Conservation (phyloP, 257 asterid genomes). For the Mentha longifolia region DNA sequence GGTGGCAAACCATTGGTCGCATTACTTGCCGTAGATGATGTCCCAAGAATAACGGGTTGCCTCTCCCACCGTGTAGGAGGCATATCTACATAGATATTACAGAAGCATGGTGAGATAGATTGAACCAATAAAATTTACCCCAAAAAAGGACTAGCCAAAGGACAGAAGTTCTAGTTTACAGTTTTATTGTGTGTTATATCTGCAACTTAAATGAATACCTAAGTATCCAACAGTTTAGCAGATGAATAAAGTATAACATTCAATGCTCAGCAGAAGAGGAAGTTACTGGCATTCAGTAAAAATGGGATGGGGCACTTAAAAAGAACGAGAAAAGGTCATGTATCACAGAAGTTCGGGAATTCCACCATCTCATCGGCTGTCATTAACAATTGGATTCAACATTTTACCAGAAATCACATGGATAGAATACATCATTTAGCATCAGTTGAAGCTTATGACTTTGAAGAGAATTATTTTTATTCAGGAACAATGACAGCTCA, state of each 20-base stretch:
- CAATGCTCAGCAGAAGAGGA: background rate
- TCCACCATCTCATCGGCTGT: background rate
- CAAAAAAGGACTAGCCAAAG: background rate
- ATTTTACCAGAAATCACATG: background rate
- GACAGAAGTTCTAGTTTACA: background rate
- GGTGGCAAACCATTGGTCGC: constrained; percentile 3
- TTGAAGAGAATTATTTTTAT: background rate
- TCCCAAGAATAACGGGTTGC: background rate
- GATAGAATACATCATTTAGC: background rate
- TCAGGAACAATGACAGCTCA: background rate
- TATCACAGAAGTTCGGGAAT: background rate
- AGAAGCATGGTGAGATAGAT: background rate
- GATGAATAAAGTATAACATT: background rate
- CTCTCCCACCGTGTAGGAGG: background rate
- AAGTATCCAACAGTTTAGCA: background rate
- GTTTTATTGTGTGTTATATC: background rate
- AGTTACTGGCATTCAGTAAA: background rate
- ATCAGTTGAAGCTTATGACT: background rate
- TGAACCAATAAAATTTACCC: background rate
- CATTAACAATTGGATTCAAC: constrained; percentile 2
- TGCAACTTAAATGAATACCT: background rate
- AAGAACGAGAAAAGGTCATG: background rate
- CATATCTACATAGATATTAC: constrained; percentile 2
- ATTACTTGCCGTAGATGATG: background rate
- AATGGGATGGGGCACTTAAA: background rate